Percentiles rank a stretch among this genome's conserved stretches.
These are phyloP conservation scores for Cyberlindnera galapagoensis DNA, from an alignment of 805 yeast genomes.

Conservation along the genomic window DNA sequence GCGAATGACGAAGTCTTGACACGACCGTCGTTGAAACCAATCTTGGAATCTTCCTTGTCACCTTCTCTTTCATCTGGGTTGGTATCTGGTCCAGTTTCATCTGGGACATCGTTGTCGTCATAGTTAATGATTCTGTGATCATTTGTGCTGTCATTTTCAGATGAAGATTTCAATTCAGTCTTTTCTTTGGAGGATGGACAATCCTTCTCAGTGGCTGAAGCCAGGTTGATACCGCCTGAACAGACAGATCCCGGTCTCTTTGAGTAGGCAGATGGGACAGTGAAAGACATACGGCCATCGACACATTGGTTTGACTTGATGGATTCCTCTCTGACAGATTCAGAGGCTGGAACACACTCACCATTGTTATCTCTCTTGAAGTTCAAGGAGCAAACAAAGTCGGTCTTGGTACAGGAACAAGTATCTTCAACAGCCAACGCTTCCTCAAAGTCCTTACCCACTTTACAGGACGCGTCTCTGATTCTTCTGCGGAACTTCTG, in stretches of 20 bases:
- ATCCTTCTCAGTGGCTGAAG: slow-evolving; percentile 7
- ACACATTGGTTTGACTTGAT: slow-evolving; percentile 22
- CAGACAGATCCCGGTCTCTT: slow-evolving; percentile 42
- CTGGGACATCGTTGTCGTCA: slow-evolving; percentile 25
- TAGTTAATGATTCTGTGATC: slow-evolving; percentile 18
- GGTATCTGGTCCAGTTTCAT: slow-evolving; percentile 21
- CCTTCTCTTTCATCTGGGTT: slow-evolving; percentile 30
- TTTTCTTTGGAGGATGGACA: slow-evolving; percentile 18
- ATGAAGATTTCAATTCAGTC: too few species aligned
- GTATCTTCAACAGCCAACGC: slow-evolving; percentile 38
- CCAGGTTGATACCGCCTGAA: slow-evolving; percentile 22
- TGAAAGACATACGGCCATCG: slow-evolving; percentile 21
- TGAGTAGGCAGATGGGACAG: slow-evolving; percentile 32
- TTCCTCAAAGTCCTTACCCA: slow-evolving; percentile 31
- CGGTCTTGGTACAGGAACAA: slow-evolving; percentile 59
- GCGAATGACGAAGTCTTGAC: slow-evolving; percentile 30
- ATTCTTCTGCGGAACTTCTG: slow-evolving; percentile 62
- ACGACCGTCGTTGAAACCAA: slow-evolving; percentile 30
- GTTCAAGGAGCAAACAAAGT: slow-evolving; percentile 65
- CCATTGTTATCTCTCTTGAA: slow-evolving; percentile 32
- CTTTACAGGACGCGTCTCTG: slow-evolving; percentile 52
- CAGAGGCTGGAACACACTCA: slow-evolving; percentile 40
- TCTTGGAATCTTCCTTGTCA: slow-evolving; percentile 27
- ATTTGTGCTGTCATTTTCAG: too few species aligned
- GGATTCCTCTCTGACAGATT: slow-evolving; percentile 18